A percentile compares a stretch with the other conserved stretches of the same genome.
Evolutionary conservation across 2,329 filamentous ascomycete genomes (phyloP).

Genomic region (Cladobotryum protrusum): DNA sequence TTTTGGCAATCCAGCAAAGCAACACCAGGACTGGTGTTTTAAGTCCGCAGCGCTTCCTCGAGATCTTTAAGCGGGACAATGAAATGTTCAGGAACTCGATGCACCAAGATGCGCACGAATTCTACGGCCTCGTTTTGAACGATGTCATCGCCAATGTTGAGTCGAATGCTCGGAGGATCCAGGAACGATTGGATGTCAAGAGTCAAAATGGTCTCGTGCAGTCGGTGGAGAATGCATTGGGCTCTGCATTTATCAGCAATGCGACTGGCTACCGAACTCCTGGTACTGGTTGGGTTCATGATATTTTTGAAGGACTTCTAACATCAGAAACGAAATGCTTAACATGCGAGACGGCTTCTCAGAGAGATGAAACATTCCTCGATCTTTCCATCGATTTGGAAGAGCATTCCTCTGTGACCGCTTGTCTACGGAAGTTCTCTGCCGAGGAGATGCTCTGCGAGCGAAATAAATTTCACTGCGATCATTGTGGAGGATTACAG

Average conservation of each 20-base stretch:
- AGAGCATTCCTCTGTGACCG: constrained; percentile 91
- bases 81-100: constrained; percentile 96
- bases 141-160: constrained; percentile 94
- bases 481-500: constrained; percentile 91
- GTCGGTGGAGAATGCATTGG: constrained; percentile 40
- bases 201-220: constrained; percentile 41
- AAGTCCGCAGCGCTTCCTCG: constrained; percentile 85
- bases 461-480: constrained; percentile 97
- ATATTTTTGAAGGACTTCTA: constrained; percentile 89
- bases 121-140: constrained; percentile 90
- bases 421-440: constrained; percentile 91
- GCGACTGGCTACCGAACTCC: constrained; percentile 46
- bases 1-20: constrained; percentile 80
- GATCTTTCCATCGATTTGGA: constrained; percentile 95
- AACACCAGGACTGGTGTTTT: constrained; percentile 80
- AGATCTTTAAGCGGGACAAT: constrained; percentile 89
- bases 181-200: constrained; percentile 40
- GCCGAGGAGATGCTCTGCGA: constrained; percentile 98
- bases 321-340: constrained; percentile 95
- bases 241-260: constrained; percentile 29
- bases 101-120: constrained; percentile 98
- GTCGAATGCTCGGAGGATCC: constrained; percentile 65
- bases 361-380: constrained; percentile 90
- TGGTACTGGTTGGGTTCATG: constrained; percentile 85
- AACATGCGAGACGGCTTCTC: constrained; percentile 92